Evolutionary conservation across 352 stramenopile species (phyloP).

Genomic region (Poterioochromonas sp.): DNA sequence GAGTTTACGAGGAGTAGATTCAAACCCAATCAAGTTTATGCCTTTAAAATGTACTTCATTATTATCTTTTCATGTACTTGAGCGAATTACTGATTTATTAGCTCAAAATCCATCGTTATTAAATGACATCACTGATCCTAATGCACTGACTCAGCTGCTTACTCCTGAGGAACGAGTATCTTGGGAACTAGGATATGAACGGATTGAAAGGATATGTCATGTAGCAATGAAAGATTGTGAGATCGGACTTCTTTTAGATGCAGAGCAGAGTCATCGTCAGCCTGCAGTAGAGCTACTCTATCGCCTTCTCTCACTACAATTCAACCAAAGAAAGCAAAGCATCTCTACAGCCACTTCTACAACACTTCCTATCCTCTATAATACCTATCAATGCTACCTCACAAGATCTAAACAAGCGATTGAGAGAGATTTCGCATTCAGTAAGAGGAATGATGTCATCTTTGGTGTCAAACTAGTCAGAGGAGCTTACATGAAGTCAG

Average conservation of each 20-base stretch:
- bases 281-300: background rate
- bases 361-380: background rate
- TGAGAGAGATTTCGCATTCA: background rate
- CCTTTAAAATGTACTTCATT: background rate
- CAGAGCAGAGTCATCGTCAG: constrained; percentile 3
- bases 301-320: background rate
- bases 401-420: background rate
- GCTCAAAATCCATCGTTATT: no score
- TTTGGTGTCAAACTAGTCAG: constrained; percentile 18
- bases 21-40: background rate
- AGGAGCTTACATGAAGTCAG: constrained; percentile 4
- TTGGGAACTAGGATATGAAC: no score
- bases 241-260: constrained; percentile 11
- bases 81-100: no score
- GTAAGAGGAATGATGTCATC: background rate
- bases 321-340: background rate
- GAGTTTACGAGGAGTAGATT: background rate
- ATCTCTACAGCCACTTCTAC: no score
- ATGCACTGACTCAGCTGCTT: no score
- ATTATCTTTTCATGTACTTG: background rate
- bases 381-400: constrained; percentile 19
- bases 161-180: no score
- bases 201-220: no score
- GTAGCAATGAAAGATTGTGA: no score
- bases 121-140: no score